A percentile compares a stretch with the other conserved stretches of the same genome.
These are phyloP conservation scores for Penicillium sp. DNA, from an alignment of 2,329 filamentous ascomycete species.

Conservation along the genomic window DNA sequence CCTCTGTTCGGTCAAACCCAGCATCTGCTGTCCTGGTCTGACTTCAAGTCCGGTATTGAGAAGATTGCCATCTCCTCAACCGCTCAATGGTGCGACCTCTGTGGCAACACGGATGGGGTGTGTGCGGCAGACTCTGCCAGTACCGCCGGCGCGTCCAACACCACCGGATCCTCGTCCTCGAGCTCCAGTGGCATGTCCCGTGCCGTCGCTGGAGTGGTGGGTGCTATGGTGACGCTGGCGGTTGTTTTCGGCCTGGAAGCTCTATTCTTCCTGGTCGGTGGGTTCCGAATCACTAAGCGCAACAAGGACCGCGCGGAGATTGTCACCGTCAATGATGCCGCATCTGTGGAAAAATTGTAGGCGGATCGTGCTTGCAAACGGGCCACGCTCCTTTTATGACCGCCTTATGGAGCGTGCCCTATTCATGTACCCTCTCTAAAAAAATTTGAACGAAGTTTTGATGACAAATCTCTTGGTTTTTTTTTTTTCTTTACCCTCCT, in stretches of 20 bases:
- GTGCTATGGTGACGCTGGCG: slow-evolving; percentile 61
- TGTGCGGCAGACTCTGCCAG: slow-evolving; percentile 47
- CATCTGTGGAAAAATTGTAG: slow-evolving; percentile 19
- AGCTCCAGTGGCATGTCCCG: slow-evolving; percentile 52
- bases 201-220: slow-evolving; percentile 74
- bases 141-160: slow-evolving; percentile 13
- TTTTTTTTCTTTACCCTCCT: too few species aligned
- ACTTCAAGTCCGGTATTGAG: slow-evolving; percentile 59
- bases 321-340: slow-evolving; percentile 2
- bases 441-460: too few species aligned
- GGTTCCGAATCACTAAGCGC: slow-evolving; percentile 55
- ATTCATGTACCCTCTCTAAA: too few species aligned
- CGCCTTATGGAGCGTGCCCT: too few species aligned
- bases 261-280: slow-evolving; percentile 50
- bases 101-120: slow-evolving; percentile 63
- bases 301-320: slow-evolving; percentile 19
- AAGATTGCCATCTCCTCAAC: slow-evolving; percentile 62
- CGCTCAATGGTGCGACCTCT: slow-evolving; percentile 65
- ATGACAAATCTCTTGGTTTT: too few species aligned
- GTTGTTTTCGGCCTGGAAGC: slow-evolving; percentile 55
- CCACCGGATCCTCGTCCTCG: slow-evolving; percentile 17
- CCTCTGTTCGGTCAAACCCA: slow-evolving; percentile 55
- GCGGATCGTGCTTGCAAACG: too few species aligned
- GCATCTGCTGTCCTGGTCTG: slow-evolving; percentile 58
- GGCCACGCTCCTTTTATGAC: too few species aligned